Conservation (phyloP, 1,139 yeast species). For the Zygosaccharomyces sapae region DNA sequence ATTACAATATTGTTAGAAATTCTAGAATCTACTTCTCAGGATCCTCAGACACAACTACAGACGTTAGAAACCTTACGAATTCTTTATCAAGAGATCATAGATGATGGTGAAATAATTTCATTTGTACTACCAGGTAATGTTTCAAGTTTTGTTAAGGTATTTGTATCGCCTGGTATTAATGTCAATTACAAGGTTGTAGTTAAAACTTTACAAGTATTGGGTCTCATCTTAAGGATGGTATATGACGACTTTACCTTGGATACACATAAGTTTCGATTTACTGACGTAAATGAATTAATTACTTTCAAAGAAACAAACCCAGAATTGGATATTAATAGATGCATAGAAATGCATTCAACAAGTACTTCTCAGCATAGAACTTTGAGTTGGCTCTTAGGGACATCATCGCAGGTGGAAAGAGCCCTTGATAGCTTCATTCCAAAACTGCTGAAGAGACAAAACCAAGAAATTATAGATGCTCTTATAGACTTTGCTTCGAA, state of each 20-base stretch:
- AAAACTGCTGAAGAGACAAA: constrained; percentile 35
- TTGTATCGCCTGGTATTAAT: constrained; percentile 39
- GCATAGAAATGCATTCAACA: constrained; percentile 18
- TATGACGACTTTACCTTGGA: constrained; percentile 43
- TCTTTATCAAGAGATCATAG: constrained; percentile 37
- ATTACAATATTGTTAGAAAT: constrained; percentile 45
- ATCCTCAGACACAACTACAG: constrained; percentile 36
- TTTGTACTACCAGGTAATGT: constrained; percentile 55
- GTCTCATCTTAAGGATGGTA: constrained; percentile 36
- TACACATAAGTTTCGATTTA: constrained; percentile 15
- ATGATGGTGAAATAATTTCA: constrained; percentile 52
- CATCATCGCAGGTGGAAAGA: constrained; percentile 52
- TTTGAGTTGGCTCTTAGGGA: constrained; percentile 59
- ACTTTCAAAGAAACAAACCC: constrained; percentile 3
- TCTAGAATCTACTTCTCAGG: constrained; percentile 28
- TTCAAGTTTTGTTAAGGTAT: constrained; percentile 46
- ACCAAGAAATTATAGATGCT: constrained; percentile 18
- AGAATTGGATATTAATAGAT: constrained; percentile 17
- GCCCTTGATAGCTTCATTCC: constrained; percentile 39
- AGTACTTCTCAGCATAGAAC: constrained; percentile 42
- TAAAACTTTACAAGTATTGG: constrained; percentile 37
- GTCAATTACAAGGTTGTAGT: constrained; percentile 43
- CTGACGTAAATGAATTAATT: constrained; percentile 10
- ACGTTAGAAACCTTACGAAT: constrained; percentile 39
- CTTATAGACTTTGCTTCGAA: constrained; percentile 35